Evolutionary conservation across 2,329 filamentous ascomycete species (phyloP), one percentile per base, ranked within the genome.

Genomic region (Uncinocarpus reesii): DNA sequence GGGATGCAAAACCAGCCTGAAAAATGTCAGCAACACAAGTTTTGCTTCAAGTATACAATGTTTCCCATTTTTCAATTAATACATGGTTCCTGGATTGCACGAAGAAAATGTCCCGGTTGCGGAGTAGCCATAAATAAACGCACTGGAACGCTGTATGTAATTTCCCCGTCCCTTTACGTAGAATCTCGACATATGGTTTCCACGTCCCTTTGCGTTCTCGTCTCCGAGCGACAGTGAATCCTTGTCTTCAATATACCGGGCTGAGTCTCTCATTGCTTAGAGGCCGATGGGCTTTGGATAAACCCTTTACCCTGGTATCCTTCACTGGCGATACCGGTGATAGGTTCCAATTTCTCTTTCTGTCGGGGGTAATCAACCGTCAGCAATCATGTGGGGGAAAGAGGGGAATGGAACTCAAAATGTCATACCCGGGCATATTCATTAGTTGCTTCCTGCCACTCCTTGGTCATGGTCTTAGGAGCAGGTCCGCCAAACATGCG

Each of bases 401-500:
- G 20, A 36, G 18, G 26, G 26, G 10, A 36, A 28, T 36, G 23
- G 46, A n/a, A n/a, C n/a, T n/a, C n/a, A n/a, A n/a, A n/a, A n/a
- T n/a, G n/a, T n/a, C 80, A 62, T 73, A 94, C 90, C 79, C 81
- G 89, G 69, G 95, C 77, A 71, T 85, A 92, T 75, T 95, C 92
- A 72, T 98, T 95, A 59, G 83, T 78, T 60, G 84, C 84, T 76
- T 96, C 88, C 75, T 98, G 87, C 80, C 85, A 96, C 73, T 98
- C 92, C 77, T 86, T 85, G 73, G 76, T 90, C 89, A 98, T 94
- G 62, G 90, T 94, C 68, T 76, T 74, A 58, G 92, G 92, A 55
- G 78, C 63, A 52, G 79, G 78, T 65, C 79, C 77, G 62, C 84
- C 87, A 66, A 86, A 82, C 58, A 77, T 57, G 62, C 89, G 84